Evolutionary conservation across 2,329 filamentous ascomycete species (phyloP), one percentile per base, ranked within the genome.

Genomic region (Plenodomus lindquistii): DNA sequence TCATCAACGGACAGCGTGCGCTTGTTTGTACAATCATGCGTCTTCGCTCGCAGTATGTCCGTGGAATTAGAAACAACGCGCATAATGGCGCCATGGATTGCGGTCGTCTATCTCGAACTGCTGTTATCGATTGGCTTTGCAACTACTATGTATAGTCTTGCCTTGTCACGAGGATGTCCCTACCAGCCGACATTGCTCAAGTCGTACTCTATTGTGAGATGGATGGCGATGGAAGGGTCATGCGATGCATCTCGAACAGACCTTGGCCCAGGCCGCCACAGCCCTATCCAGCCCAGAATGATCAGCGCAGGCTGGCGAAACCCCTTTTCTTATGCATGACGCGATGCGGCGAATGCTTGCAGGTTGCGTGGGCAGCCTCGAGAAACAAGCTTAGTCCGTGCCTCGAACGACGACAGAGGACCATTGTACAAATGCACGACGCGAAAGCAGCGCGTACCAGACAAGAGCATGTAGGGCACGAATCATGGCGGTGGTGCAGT

Each of bases 371-470:
- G 8, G 35, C 4, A 10, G 9, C 35, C 10, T 19, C 34, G 34
- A 36, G 34, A 18, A 36, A 36, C 34, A 36, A n/a, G 34, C 7
- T 24, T 24, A n/a, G n/a, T n/a, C n/a, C n/a, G n/a, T n/a, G 22
- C 22, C 11, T 31, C 6, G 9, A 31, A 31, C 27, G 27, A 31
- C 10, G 10, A 24, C 22, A 24, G 10, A 24, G 5, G 22, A n/a
- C 22, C 5, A 24, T 24, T 24, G 27, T 31, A 31, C 27, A 6
- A 11, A 11, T 6, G 11, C 27, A 31, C 6, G 27, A 31, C 44
- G 37, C 44, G 44, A 46, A 40, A 46, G 31, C 42, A 38, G 19
- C 38, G 38, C 35, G 42, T 31, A 19, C 35, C 24, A 31, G 21
- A 39, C 16, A 6, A 16, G 15, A 31, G 20, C 19, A n/a, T n/a